A percentile compares a stretch with the other conserved stretches of the same genome.
Evolutionary conservation across 768 basidiomycete genomes (phyloP).

Genomic region (Clitopilus passeckerianus): DNA sequence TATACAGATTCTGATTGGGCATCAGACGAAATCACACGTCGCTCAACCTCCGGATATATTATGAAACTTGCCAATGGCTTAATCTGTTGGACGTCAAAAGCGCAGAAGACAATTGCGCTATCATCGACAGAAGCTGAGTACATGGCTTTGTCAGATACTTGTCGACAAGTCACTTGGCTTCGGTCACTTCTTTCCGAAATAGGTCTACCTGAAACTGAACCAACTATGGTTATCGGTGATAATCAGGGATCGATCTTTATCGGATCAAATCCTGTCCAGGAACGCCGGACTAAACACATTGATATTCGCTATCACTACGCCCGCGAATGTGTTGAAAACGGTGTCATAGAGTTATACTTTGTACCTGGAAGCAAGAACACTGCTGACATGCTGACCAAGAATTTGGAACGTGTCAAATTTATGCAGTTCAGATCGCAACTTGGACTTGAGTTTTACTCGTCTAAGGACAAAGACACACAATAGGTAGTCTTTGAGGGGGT

Average conservation of each 20-base stretch:
- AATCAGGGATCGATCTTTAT: slow-evolving; percentile 13
- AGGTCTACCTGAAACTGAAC: slow-evolving; percentile 3
- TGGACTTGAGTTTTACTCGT: no score
- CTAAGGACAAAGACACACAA: no score
- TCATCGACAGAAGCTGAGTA: slow-evolving; percentile 34
- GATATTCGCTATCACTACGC: slow-evolving; percentile 9
- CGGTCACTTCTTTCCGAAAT: slow-evolving; percentile 17
- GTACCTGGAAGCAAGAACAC: slow-evolving; percentile 3
- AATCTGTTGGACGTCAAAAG: slow-evolving; percentile 27
- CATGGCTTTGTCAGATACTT: slow-evolving; percentile 20
- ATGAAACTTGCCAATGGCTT: slow-evolving; percentile 22
- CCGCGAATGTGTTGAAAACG: slow-evolving; percentile 5
- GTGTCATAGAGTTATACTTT: not conserved
- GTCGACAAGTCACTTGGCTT: slow-evolving; percentile 23
- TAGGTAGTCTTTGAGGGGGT: no score
- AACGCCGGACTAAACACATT: slow-evolving; percentile 5
- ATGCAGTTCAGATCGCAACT: no score
- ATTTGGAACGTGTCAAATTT: no score
- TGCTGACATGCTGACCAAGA: slow-evolving; percentile 9
- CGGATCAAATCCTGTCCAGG: slow-evolving; percentile 4
- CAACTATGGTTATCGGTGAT: slow-evolving; percentile 15
- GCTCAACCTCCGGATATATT: slow-evolving; percentile 27
- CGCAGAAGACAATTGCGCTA: slow-evolving; percentile 26
- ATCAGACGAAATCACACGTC: slow-evolving; percentile 11
- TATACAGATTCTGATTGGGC: slow-evolving; percentile 17